phyloP scores from a whole-genome alignment of 495 filamentous ascomycete species.

The Talaromyces liani region DNA sequence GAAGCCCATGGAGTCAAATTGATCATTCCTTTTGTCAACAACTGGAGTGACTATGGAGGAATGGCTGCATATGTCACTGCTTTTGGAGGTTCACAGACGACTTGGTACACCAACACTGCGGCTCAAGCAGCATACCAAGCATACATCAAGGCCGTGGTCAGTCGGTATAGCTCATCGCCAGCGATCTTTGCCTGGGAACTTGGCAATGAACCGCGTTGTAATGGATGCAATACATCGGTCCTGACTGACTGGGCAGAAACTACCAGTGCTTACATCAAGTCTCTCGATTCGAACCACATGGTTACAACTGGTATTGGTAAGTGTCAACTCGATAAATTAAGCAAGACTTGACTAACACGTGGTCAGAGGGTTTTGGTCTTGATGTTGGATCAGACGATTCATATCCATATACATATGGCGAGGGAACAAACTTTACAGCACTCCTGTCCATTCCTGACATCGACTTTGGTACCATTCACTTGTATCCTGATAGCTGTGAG shows the following conservation, averaged over 20 bases:
- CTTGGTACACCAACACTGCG: conserved; percentile 45
- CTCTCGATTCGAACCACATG: conserved; percentile 51
- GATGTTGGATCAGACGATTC: conserved; percentile 33
- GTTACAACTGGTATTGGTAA: conserved; percentile 51
- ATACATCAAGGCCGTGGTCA: conserved; percentile 54
- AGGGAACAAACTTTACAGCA: conserved; percentile 53
- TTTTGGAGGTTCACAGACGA: conserved; percentile 38
- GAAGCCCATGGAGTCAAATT: conserved; percentile 47
- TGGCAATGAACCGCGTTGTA: conserved; percentile 59
- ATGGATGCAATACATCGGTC: conserved; percentile 47
- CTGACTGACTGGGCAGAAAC: conserved; percentile 53
- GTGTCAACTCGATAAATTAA: neutral
- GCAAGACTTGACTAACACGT: neutral
- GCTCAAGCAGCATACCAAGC: conserved; percentile 50
- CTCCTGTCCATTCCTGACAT: conserved; percentile 45
- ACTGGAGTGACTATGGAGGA: conserved; percentile 56
- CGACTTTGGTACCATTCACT: conserved; percentile 56
- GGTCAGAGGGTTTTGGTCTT: conserved; percentile 20
- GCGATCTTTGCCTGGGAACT: conserved; percentile 65
- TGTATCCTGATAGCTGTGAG: conserved; percentile 36
- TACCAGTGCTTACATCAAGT: conserved; percentile 52
- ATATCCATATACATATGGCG: conserved; percentile 47
- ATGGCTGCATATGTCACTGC: conserved; percentile 52
- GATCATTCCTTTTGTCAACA: conserved; percentile 42
- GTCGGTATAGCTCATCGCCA: conserved; percentile 44